Conservation (phyloP, 1,284 basidiomycete genomes). For the Trametes versicolor region DNA sequence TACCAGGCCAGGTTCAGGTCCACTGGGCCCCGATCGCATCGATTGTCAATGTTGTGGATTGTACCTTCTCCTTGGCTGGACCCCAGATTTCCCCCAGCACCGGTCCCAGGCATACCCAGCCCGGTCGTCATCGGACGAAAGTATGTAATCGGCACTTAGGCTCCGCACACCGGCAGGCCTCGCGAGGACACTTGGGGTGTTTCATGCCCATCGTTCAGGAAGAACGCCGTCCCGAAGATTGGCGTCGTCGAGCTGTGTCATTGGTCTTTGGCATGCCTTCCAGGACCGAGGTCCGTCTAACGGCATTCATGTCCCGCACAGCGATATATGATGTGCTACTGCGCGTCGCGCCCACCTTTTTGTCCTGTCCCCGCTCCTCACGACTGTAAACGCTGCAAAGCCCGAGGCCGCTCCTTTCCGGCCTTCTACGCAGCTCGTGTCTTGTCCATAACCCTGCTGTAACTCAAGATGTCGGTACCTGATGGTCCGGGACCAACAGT, state of each 20-base stretch:
- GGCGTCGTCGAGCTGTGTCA: neutral
- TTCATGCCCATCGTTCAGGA: constrained; percentile 8
- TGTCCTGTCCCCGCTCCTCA: neutral
- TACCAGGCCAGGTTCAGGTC: neutral
- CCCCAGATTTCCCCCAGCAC: neutral
- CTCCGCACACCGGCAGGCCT: neutral
- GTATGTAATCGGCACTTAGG: neutral
- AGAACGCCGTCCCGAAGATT: neutral
- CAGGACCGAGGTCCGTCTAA: neutral
- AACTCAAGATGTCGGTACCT: constrained; percentile 14
- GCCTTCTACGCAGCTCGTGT: neutral
- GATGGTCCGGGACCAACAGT: constrained; percentile 16
- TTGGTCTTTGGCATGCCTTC: neutral
- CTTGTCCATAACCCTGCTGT: neutral
- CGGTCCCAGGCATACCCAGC: neutral
- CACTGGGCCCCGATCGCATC: neutral
- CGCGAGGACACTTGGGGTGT: constrained; percentile 1
- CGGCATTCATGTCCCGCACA: neutral
- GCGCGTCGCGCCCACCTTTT: neutral
- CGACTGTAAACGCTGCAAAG: constrained; percentile 7
- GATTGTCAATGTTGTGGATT: neutral
- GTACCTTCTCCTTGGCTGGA: neutral
- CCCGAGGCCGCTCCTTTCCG: neutral
- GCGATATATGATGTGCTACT: neutral
- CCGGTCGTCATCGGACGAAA: neutral